A percentile compares a stretch with the other conserved stretches of the same genome.
phyloP scores from a whole-genome alignment of 768 basidiomycete species.

The Fistulinella prunicolor region DNA sequence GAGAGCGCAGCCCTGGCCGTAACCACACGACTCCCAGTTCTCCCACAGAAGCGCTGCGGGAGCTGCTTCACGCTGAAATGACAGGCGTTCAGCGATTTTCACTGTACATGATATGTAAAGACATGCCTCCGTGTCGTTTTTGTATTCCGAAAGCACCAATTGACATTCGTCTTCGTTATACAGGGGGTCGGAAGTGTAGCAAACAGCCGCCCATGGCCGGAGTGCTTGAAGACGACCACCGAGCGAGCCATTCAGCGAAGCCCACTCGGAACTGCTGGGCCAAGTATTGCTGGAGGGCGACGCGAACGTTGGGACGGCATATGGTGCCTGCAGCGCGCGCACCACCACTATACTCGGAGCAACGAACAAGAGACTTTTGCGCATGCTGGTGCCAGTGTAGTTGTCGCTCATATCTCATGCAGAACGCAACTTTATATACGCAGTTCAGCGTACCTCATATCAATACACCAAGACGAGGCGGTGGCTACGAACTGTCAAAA shows the following conservation, averaged over 20 bases:
- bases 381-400: too few species aligned
- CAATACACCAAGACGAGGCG: too few species aligned
- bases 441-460: too few species aligned
- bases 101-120: background rate
- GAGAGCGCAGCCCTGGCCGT: constrained; percentile 15
- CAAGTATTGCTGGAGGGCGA: constrained; percentile 5
- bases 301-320: constrained; percentile 5
- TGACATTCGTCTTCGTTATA: constrained; percentile 16
- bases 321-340: constrained; percentile 1
- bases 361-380: background rate
- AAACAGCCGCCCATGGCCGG: constrained; percentile 22
- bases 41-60: constrained; percentile 20
- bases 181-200: constrained; percentile 19
- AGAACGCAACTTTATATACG: too few species aligned
- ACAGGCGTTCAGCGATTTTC: too few species aligned
- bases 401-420: too few species aligned
- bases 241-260: constrained; percentile 14
- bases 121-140: constrained; percentile 15
- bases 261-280: constrained; percentile 10
- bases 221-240: constrained; percentile 17
- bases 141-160: constrained; percentile 11
- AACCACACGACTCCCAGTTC: constrained; percentile 25
- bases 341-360: background rate
- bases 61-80: constrained; percentile 17
- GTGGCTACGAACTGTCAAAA: too few species aligned